These are phyloP conservation scores for Penicillium riverlandense DNA, from an alignment of 495 filamentous ascomycete genomes.

Conservation along the genomic window DNA sequence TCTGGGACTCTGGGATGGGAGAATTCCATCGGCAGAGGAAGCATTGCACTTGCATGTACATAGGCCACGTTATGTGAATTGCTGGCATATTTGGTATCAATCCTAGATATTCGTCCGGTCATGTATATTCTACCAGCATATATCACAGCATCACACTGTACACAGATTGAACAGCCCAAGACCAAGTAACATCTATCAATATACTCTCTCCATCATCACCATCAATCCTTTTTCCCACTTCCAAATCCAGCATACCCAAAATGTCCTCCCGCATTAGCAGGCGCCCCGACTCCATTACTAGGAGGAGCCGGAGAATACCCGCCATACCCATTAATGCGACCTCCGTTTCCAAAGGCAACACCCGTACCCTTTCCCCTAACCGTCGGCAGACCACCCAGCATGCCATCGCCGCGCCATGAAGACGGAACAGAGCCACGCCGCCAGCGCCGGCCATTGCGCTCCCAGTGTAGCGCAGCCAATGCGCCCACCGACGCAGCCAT, in stretches of 20 bases:
- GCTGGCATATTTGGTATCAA: no score
- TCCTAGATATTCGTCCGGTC: no score
- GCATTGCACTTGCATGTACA: no score
- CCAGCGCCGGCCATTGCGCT: conserved; percentile 32
- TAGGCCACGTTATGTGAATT: no score
- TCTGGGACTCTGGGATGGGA: no score
- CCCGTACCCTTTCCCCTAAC: conserved; percentile 20
- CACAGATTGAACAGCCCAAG: background rate
- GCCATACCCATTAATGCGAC: conserved; percentile 44
- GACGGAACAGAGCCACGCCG: conserved; percentile 9
- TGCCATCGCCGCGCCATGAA: conserved; percentile 34
- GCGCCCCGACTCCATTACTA: conserved; percentile 5
- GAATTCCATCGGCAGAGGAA: no score
- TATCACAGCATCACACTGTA: background rate
- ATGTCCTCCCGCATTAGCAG: conserved; percentile 10
- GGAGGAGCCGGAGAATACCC: conserved; percentile 28
- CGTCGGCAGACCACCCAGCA: conserved; percentile 28
- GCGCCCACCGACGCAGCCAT: conserved; percentile 40
- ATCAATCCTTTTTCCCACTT: conserved; percentile 50
- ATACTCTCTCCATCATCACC: background rate
- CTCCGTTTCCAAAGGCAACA: conserved; percentile 39
- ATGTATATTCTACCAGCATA: no score
- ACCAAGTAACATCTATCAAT: background rate
- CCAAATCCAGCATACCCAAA: conserved; percentile 37
- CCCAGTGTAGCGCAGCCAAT: conserved; percentile 37